phyloP scores from a whole-genome alignment of 495 filamentous ascomycete genomes.

The Podospora didyma region DNA sequence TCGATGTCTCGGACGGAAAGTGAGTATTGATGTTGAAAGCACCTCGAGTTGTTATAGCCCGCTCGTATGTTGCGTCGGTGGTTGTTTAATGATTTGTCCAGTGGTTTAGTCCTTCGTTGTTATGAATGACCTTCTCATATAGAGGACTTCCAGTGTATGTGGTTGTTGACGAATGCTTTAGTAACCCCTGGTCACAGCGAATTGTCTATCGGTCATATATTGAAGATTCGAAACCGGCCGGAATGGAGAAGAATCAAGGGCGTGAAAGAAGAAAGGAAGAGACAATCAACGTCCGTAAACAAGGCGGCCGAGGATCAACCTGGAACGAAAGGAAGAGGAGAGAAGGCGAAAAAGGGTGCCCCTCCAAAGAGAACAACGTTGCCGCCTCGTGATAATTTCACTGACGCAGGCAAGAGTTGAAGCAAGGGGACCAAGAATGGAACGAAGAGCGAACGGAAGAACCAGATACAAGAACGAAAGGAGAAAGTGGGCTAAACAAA shows the following conservation, averaged over 20 bases:
- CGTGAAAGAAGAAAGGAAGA: conserved; percentile 18
- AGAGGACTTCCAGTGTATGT: no score
- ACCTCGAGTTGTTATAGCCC: no score
- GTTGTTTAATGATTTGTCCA: no score
- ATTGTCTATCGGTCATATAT: not conserved
- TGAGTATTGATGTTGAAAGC: no score
- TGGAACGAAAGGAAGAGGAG: conserved; percentile 39
- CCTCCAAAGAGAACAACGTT: conserved; percentile 6
- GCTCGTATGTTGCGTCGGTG: no score
- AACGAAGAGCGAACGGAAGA: conserved; percentile 6
- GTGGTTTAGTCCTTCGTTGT: no score
- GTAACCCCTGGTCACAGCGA: not conserved
- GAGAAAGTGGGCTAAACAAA: conserved; percentile 1
- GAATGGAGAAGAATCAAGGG: conserved; percentile 11
- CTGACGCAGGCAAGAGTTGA: conserved; percentile 11
- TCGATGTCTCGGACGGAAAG: not conserved
- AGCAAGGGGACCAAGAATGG: conserved; percentile 14
- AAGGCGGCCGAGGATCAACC: conserved; percentile 49
- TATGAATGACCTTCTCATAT: no score
- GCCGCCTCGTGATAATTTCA: not conserved
- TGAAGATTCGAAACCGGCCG: conserved; percentile 24
- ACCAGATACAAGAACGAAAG: conserved; percentile 3
- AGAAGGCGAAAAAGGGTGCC: conserved; percentile 19
- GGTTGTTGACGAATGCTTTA: not conserved
- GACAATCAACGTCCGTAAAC: conserved; percentile 21